A percentile compares a stretch with the other conserved stretches of the same genome.
Conservation (phyloP, 768 basidiomycete species). For the Postia placenta region DNA sequence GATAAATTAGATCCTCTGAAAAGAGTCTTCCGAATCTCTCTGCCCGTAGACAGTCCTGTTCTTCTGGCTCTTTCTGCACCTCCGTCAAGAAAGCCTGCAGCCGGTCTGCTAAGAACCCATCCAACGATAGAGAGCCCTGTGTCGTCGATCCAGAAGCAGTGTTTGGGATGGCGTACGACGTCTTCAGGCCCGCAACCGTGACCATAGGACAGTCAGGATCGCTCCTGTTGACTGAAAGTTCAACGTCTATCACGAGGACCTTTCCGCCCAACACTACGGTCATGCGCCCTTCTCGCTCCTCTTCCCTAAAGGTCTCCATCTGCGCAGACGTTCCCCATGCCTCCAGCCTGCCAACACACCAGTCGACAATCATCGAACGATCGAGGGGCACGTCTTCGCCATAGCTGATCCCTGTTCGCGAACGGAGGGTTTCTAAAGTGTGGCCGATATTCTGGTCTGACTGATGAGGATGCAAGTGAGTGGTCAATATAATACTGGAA, state of each 20-base stretch:
- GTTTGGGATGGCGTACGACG: constrained; percentile 60
- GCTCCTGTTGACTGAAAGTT: constrained; percentile 44
- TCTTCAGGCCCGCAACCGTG: constrained; percentile 55
- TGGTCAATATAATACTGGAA: constrained; percentile 3
- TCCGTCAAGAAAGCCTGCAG: constrained; percentile 56
- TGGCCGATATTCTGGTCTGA: constrained; percentile 48
- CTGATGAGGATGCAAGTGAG: constrained; percentile 26
- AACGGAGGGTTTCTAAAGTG: constrained; percentile 41
- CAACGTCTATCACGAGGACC: constrained; percentile 74
- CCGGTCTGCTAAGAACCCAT: constrained; percentile 52
- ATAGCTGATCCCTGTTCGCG: constrained; percentile 42
- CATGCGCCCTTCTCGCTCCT: constrained; percentile 38
- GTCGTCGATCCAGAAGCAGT: constrained; percentile 28
- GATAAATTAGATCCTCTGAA: constrained; percentile 53
- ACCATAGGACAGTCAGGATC: constrained; percentile 33
- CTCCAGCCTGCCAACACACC: constrained; percentile 55
- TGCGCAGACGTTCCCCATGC: constrained; percentile 59
- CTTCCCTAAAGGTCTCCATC: constrained; percentile 72
- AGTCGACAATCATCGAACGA: constrained; percentile 36
- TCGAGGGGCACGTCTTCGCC: constrained; percentile 62
- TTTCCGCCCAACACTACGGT: constrained; percentile 70
- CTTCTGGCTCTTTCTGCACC: constrained; percentile 46
- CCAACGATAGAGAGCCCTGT: constrained; percentile 50
- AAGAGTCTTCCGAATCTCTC: constrained; percentile 42
- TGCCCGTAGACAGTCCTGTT: constrained; percentile 48